Conservation (phyloP, 2,329 filamentous ascomycete genomes). For the Xylariaceae sp. region DNA sequence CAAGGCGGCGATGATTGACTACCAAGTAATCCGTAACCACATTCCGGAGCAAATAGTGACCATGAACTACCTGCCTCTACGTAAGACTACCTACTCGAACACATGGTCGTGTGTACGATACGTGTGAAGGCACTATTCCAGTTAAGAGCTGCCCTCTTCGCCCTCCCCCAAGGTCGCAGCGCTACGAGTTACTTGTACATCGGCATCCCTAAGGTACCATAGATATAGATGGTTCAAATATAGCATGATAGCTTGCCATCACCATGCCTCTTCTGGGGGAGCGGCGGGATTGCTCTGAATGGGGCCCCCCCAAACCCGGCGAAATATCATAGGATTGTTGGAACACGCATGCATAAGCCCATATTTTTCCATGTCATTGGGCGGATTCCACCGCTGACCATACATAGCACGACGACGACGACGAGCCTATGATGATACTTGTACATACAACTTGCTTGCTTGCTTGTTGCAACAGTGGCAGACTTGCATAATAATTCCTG, state of each 20-base stretch:
- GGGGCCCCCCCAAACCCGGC: constrained; percentile 8
- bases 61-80: too few species aligned
- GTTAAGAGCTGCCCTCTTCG: constrained; percentile 13
- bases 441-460: constrained; percentile 27
- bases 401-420: constrained; percentile 25
- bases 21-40: too few species aligned
- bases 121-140: not conserved
- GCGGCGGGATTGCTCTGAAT: constrained; percentile 12
- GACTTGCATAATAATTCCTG: too few species aligned
- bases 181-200: constrained; percentile 6
- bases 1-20: too few species aligned
- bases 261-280: constrained; percentile 9
- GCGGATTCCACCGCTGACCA: constrained; percentile 28
- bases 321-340: constrained; percentile 9
- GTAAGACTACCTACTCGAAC: too few species aligned
- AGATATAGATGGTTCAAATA: not conserved
- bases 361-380: constrained; percentile 25
- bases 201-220: constrained; percentile 1
- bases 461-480: too few species aligned
- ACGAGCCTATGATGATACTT: constrained; percentile 24
- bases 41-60: too few species aligned
- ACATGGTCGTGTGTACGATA: not conserved
- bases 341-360: constrained; percentile 25
- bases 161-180: constrained; percentile 15
- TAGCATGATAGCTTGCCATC: constrained; percentile 12